Percentiles rank a stretch among this genome's conserved stretches.
phyloP scores from a whole-genome alignment of 2,329 filamentous ascomycete genomes.

The Ceratocystis colombiana region DNA sequence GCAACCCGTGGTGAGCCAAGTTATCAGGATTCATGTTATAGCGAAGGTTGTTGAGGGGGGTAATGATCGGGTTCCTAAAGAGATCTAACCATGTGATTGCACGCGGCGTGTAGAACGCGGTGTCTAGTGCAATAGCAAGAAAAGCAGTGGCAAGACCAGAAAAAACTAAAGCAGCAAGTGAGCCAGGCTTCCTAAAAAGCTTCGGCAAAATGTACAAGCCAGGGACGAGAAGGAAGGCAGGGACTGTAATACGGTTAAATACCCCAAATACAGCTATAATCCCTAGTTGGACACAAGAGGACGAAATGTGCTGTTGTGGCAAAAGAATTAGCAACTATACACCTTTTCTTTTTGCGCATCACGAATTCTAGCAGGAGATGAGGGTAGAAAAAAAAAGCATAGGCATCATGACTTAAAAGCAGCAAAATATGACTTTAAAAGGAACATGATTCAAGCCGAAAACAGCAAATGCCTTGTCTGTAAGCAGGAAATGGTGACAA shows the following conservation, averaged over 20 bases:
- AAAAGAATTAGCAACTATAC: conserved; percentile 27
- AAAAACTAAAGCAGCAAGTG: conserved; percentile 52
- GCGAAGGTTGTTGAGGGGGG: conserved; percentile 64
- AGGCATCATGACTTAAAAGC: neutral
- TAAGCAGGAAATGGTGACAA: neutral
- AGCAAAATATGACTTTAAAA: neutral
- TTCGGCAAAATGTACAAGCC: conserved; percentile 74
- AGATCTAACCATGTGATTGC: conserved; percentile 56
- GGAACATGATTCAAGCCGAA: neutral
- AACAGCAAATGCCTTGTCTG: neutral
- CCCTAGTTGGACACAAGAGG: conserved; percentile 68
- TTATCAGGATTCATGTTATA: conserved; percentile 65
- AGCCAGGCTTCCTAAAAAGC: conserved; percentile 63
- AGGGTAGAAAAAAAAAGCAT: neutral
- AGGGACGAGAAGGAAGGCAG: conserved; percentile 80
- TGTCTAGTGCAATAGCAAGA: conserved; percentile 72
- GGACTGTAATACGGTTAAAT: conserved; percentile 97
- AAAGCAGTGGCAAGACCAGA: conserved; percentile 58
- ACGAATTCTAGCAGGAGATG: neutral
- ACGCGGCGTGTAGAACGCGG: conserved; percentile 63
- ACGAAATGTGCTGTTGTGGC: conserved; percentile 58
- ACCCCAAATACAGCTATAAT: conserved; percentile 74
- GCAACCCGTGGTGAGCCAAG: conserved; percentile 63
- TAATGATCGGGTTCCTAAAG: conserved; percentile 56
- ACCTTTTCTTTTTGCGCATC: neutral